Evolutionary conservation across 192 early-diverging fungal species (phyloP), one percentile per base, ranked within the genome.

Genomic region (Gonapodya prolifera): DNA sequence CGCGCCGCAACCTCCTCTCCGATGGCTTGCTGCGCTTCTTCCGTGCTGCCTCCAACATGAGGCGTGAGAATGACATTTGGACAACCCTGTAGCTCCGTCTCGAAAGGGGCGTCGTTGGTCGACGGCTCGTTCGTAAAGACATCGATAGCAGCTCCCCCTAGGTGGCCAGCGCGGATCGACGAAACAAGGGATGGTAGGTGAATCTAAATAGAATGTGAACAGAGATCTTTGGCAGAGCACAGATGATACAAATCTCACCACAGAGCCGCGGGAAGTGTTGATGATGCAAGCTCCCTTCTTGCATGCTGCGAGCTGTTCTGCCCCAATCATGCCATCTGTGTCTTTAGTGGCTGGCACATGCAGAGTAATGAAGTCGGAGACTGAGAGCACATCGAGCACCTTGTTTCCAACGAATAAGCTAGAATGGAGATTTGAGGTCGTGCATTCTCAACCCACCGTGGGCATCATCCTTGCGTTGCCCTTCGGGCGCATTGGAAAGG

Each of bases 351-450:
- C 69, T 30, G 77, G 77, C 69, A 78, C 77, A 61, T 78, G 77
- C 35, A 78, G 35, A 17, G 77, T 78, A 34, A 78, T 78, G 77
- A 78, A 78, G 35, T 78, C 77, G 34, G 77, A 76, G 33, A 29
- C 30, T 30, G 69, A 78, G 69, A 78, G 75, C 31, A 33, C 75
- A 33, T 78, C 77, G 35, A 78, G 23, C 0, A 2, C 75, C 1
- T 33, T 69, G n/a, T 73, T 73, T 16, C 32, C 16, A 18, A 16
- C 71, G 71, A 2, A 8, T 29, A 73, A 32, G 8, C n/a, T n/a
- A n/a, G n/a, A n/a, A n/a, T n/a, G n/a, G n/a, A n/a, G n/a, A 18
- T 18, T 18, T 16, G 32, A 73, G 71, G 71, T 73, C 8, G 45
- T n/a, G n/a, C n/a, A n/a, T n/a, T n/a, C n/a, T n/a, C n/a, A n/a